phyloP scores from a whole-genome alignment of 768 basidiomycete species.

The Calocybe gangraenosa region DNA sequence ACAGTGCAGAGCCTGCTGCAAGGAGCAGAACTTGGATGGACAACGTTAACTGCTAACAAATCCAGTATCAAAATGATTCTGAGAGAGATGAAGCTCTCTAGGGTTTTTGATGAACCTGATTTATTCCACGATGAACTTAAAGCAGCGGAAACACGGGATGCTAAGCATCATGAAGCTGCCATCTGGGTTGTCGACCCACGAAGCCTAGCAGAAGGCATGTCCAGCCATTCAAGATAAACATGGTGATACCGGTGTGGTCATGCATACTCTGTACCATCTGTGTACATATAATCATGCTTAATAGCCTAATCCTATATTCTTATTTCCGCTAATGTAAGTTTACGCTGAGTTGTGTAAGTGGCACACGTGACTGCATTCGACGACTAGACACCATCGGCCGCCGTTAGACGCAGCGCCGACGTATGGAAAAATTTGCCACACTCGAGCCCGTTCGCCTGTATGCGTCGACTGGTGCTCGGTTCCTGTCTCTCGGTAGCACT shows the following conservation, averaged over 20 bases:
- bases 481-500: slow-evolving; percentile 20
- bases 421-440: slow-evolving; percentile 84
- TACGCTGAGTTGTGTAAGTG: no score
- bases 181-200: slow-evolving; percentile 80
- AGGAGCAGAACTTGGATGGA: slow-evolving; percentile 70
- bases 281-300: no score
- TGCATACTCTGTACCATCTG: no score
- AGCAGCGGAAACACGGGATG: slow-evolving; percentile 10
- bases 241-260: no score
- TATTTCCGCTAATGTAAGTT: no score
- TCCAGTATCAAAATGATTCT: slow-evolving; percentile 74
- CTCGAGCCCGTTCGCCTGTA: slow-evolving; percentile 72
- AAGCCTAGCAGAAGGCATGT: slow-evolving; percentile 66
- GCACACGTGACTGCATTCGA: no score
- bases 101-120: slow-evolving; percentile 27
- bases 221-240: slow-evolving; percentile 11
- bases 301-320: no score
- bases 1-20: slow-evolving; percentile 71
- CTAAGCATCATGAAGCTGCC: slow-evolving; percentile 14
- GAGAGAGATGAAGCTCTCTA: slow-evolving; percentile 52
- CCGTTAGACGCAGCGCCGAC: no score
- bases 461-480: slow-evolving; percentile 27
- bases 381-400: no score
- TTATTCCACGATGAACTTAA: slow-evolving; percentile 10
- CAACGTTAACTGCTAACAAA: slow-evolving; percentile 84